Conservation (phyloP, 306 rosid genomes). For the Vigna radiata region DNA sequence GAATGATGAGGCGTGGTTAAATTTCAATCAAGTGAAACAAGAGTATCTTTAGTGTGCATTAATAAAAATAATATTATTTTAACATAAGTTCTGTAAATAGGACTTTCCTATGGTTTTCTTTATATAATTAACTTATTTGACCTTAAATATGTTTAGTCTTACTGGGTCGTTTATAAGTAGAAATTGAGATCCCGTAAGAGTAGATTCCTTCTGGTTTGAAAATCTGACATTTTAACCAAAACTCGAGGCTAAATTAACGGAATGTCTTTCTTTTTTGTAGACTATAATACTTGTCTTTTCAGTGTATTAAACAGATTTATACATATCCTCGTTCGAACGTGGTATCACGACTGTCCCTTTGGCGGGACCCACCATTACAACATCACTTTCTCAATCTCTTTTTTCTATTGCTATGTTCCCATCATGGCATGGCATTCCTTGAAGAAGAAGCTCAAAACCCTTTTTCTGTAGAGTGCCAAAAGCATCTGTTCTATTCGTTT, state of each 20-base stretch:
- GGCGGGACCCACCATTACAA: constrained; percentile 46
- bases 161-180: no score
- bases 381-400: constrained; percentile 6
- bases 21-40: no score
- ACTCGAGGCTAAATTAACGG: constrained; percentile 39
- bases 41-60: no score
- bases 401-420: background rate
- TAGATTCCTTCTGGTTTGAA: background rate
- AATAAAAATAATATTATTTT: no score
- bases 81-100: no score
- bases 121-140: no score
- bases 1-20: no score
- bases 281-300: constrained; percentile 9
- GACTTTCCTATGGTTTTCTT: no score
- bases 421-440: background rate
- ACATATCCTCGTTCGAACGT: constrained; percentile 49
- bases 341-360: constrained; percentile 42
- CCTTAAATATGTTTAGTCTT: no score
- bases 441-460: constrained; percentile 3
- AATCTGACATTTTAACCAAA: constrained; percentile 12
- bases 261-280: background rate
- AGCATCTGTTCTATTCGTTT: background rate
- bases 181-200: background rate
- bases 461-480: background rate
- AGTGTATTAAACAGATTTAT: background rate